Conservation (phyloP, 768 basidiomycete genomes). For the Lentinula lateritia region DNA sequence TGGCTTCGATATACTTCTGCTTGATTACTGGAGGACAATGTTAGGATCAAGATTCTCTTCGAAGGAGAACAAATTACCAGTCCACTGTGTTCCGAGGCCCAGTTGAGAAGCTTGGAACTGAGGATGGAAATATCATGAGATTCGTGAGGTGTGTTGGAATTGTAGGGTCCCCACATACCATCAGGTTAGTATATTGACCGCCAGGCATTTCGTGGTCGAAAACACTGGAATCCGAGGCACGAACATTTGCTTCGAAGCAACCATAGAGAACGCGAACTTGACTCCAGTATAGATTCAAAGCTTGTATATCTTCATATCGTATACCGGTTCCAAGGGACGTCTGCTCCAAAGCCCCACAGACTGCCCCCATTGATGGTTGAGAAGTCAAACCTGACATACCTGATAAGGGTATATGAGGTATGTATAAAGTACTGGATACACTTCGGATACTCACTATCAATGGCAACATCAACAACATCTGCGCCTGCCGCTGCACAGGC, state of each 20-base stretch:
- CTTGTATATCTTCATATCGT: conserved; percentile 93
- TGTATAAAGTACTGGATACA: conserved; percentile 10
- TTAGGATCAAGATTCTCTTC: conserved; percentile 9
- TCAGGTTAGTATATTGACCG: conserved; percentile 90
- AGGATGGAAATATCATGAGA: conserved; percentile 6
- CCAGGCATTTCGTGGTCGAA: conserved; percentile 99
- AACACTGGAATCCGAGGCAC: conserved; percentile 95
- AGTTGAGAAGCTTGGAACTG: conserved; percentile 99
- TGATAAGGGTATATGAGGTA: conserved; percentile 23
- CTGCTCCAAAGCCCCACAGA: conserved; percentile 93
- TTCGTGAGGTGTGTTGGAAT: conserved; percentile 10
- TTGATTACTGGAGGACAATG: conserved; percentile 67
- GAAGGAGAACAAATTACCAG: conserved; percentile 39
- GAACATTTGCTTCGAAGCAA: conserved; percentile 98
- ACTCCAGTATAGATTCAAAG: conserved; percentile 96
- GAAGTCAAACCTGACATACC: conserved; percentile 99
- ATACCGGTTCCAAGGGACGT: conserved; percentile 92
- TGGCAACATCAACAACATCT: conserved; percentile 96
- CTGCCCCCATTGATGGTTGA: conserved; percentile 98
- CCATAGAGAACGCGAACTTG: conserved; percentile 92
- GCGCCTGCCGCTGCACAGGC: conserved; percentile 96
- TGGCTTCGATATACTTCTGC: conserved; percentile 98
- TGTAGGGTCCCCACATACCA: conserved; percentile 47
- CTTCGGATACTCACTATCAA: conserved; percentile 72
- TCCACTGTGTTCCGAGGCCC: conserved; percentile 96